Percentiles rank a stretch among this genome's conserved stretches.
These are phyloP conservation scores for Phoma herbarum DNA, from an alignment of 2,329 filamentous ascomycete species.

Conservation along the genomic window DNA sequence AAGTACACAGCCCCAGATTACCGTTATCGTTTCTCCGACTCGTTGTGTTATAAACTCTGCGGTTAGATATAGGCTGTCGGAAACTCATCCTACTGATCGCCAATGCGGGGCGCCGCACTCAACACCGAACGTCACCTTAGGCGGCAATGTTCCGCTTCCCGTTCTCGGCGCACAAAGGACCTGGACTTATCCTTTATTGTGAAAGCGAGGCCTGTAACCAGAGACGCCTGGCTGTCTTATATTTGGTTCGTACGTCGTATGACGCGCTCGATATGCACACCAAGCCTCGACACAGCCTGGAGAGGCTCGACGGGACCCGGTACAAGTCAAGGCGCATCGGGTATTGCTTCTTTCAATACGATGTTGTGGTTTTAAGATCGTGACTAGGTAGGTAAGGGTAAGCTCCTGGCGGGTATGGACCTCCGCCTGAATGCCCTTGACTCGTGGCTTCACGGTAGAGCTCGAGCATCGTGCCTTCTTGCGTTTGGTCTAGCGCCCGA, in stretches of 20 bases:
- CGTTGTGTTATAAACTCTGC: background rate
- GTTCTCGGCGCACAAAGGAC: background rate
- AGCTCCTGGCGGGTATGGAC: background rate
- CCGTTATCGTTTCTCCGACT: background rate
- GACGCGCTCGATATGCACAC: background rate
- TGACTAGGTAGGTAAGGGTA: background rate
- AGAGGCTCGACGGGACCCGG: background rate
- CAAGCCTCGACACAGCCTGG: background rate
- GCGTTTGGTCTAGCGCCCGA: slow-evolving; percentile 8
- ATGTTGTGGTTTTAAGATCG: background rate
- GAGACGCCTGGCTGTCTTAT: background rate
- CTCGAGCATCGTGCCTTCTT: slow-evolving; percentile 14
- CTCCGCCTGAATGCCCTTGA: slow-evolving; percentile 1
- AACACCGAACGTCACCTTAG: background rate
- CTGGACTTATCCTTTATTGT: background rate
- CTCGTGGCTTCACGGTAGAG: slow-evolving; percentile 1
- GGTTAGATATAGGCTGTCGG: slow-evolving; percentile 12
- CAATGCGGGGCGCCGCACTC: slow-evolving; percentile 7
- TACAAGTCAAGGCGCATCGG: background rate
- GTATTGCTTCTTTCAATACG: background rate
- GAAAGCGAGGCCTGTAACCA: background rate
- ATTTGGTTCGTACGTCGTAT: background rate
- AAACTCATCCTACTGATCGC: background rate
- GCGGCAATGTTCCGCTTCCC: background rate
- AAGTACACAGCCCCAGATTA: background rate